Evolutionary conservation across 495 filamentous ascomycete genomes (phyloP).

Genomic region (Penicillium paradoxum): DNA sequence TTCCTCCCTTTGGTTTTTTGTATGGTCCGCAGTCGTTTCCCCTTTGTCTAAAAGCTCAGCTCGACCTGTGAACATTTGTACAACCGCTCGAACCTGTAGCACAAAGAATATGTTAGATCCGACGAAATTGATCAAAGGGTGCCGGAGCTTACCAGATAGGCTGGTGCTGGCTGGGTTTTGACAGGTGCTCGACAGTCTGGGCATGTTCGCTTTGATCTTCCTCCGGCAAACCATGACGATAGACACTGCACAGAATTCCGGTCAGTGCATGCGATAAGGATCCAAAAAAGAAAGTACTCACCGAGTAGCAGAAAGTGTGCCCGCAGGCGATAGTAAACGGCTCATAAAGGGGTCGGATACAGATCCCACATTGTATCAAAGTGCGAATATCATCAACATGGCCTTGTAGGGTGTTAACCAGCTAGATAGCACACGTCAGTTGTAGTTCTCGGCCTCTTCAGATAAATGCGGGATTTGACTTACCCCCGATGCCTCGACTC

Average conservation of each 20-base stretch:
- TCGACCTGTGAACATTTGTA: slow-evolving; percentile 59
- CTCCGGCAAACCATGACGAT: slow-evolving; percentile 58
- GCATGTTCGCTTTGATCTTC: slow-evolving; percentile 60
- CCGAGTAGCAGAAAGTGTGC: slow-evolving; percentile 71
- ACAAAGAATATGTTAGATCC: slow-evolving; percentile 11
- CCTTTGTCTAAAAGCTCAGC: slow-evolving; percentile 59
- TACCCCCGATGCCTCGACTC: slow-evolving; percentile 31
- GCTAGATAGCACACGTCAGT: slow-evolving; percentile 24
- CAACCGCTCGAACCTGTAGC: slow-evolving; percentile 60
- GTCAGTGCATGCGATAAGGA: background rate
- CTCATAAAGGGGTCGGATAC: slow-evolving; percentile 64
- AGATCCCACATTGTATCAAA: slow-evolving; percentile 62
- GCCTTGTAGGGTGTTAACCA: slow-evolving; percentile 45
- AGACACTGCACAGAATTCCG: slow-evolving; percentile 48
- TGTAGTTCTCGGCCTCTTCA: background rate
- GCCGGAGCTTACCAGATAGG: slow-evolving; percentile 55
- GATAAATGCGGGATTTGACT: slow-evolving; percentile 7
- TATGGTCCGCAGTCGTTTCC: slow-evolving; percentile 59
- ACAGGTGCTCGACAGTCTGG: slow-evolving; percentile 64
- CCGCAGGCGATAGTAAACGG: slow-evolving; percentile 68
- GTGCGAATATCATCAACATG: slow-evolving; percentile 47
- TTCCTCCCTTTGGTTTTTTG: slow-evolving; percentile 55
- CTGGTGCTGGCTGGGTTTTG: slow-evolving; percentile 56
- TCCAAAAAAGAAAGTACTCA: slow-evolving; percentile 25
- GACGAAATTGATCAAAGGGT: background rate